phyloP scores from a whole-genome alignment of 768 basidiomycete genomes.

The Auricularia auricula-judae region DNA sequence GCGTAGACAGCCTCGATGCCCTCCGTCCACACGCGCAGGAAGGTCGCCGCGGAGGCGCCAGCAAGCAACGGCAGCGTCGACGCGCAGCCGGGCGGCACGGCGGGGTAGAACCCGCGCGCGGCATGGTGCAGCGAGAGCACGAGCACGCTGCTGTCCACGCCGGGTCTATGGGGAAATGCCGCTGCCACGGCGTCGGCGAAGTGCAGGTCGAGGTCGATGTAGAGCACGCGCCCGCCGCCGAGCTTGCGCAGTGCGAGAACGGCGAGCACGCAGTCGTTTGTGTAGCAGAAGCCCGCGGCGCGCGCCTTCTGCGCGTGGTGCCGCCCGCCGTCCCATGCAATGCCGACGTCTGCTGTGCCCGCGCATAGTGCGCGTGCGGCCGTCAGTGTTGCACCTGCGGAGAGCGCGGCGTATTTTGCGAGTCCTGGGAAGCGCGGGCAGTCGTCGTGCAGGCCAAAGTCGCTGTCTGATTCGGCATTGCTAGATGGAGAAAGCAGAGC shows the following conservation, averaged over 20 bases:
- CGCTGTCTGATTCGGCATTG: slow-evolving; percentile 13
- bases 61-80: slow-evolving; percentile 57
- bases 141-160: slow-evolving; percentile 23
- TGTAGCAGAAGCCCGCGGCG: slow-evolving; percentile 90
- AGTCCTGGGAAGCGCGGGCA: slow-evolving; percentile 71
- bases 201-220: slow-evolving; percentile 87
- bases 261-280: slow-evolving; percentile 78
- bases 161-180: slow-evolving; percentile 43
- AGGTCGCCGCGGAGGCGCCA: slow-evolving; percentile 60
- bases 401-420: slow-evolving; percentile 50
- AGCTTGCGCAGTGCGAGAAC: slow-evolving; percentile 56
- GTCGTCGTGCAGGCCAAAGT: slow-evolving; percentile 60
- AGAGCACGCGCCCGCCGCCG: slow-evolving; percentile 48
- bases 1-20: slow-evolving; percentile 48
- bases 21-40: slow-evolving; percentile 46
- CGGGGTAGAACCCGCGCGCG: slow-evolving; percentile 76
- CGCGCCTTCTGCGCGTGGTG: slow-evolving; percentile 74
- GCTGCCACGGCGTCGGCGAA: slow-evolving; percentile 82
- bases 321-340: slow-evolving; percentile 91
- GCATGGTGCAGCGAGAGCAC: slow-evolving; percentile 82
- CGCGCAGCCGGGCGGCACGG: slow-evolving; percentile 28
- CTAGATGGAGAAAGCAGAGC: slow-evolving; percentile 31
- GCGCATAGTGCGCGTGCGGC: slow-evolving; percentile 52
- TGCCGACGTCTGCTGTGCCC: slow-evolving; percentile 43
- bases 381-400: slow-evolving; percentile 71